Percentiles rank a stretch among this genome's conserved stretches.
Conservation (phyloP, 345 rosid genomes). For the Hibiscus syriacus region DNA sequence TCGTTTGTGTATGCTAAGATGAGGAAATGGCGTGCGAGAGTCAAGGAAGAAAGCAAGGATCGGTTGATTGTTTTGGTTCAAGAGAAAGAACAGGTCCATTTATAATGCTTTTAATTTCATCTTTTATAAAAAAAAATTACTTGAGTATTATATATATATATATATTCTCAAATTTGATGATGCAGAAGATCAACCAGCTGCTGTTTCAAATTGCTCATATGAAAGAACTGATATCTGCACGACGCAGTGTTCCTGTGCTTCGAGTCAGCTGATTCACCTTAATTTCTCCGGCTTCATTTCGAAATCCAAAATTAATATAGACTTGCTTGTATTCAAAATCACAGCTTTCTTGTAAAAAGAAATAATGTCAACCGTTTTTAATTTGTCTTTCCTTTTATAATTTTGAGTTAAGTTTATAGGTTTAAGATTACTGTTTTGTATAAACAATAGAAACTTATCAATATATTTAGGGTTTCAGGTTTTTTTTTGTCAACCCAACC, state of each 20-base stretch:
- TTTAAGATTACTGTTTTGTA: too few species aligned
- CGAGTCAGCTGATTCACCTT: conserved; percentile 18
- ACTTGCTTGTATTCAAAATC: too few species aligned
- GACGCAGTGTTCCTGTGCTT: conserved; percentile 35
- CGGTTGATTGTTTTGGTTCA: conserved; percentile 22
- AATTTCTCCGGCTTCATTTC: too few species aligned
- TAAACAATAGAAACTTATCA: too few species aligned
- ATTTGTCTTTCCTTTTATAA: too few species aligned
- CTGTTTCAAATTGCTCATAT: conserved; percentile 32
- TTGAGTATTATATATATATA: too few species aligned
- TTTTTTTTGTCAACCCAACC: too few species aligned
- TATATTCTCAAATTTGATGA: background rate
- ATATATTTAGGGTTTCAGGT: too few species aligned
- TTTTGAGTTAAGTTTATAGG: too few species aligned
- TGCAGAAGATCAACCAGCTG: conserved; percentile 45
- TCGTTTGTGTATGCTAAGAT: conserved; percentile 11
- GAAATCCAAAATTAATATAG: too few species aligned
- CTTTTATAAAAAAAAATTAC: background rate
- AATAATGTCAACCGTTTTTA: too few species aligned
- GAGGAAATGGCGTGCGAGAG: conserved; percentile 22
- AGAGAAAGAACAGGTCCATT: conserved; percentile 44
- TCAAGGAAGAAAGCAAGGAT: conserved; percentile 17
- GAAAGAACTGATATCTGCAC: conserved; percentile 27
- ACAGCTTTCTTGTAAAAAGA: too few species aligned
- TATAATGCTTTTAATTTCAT: background rate